phyloP scores from a whole-genome alignment of 1,284 basidiomycete species.

The Ceratobasidium sp. region DNA sequence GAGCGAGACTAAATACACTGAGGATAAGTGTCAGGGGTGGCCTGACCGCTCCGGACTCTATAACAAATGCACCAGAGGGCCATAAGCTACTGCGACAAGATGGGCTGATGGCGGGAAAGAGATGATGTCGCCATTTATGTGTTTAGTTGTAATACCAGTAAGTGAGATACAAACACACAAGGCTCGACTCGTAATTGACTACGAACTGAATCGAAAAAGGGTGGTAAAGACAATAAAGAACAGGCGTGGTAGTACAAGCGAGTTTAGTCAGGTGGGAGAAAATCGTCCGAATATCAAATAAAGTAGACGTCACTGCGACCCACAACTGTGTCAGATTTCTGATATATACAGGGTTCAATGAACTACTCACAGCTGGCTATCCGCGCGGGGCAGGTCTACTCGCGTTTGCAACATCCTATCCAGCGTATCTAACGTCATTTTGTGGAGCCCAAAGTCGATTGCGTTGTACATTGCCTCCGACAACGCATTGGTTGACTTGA shows the following conservation, averaged over 20 bases:
- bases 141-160: too few relatives aligned
- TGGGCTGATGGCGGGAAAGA: too few relatives aligned
- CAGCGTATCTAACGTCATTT: neutral
- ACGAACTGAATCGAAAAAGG: too few relatives aligned
- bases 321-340: neutral
- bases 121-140: too few relatives aligned
- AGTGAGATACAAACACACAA: too few relatives aligned
- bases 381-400: neutral
- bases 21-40: too few relatives aligned
- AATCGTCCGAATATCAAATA: neutral
- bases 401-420: slow-evolving; percentile 3
- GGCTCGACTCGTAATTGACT: too few relatives aligned
- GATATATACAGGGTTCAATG: neutral
- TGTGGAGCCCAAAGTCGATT: neutral
- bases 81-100: too few relatives aligned
- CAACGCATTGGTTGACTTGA: neutral
- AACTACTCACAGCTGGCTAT: slow-evolving; percentile 1
- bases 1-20: too few relatives aligned
- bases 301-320: neutral
- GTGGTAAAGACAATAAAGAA: too few relatives aligned
- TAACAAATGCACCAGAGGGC: too few relatives aligned
- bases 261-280: neutral
- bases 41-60: too few relatives aligned
- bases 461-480: slow-evolving; percentile 17
- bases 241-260: neutral